Percentiles rank a stretch among this genome's conserved stretches.
Conservation (phyloP, 768 basidiomycete species). For the Mycena belliarum region DNA sequence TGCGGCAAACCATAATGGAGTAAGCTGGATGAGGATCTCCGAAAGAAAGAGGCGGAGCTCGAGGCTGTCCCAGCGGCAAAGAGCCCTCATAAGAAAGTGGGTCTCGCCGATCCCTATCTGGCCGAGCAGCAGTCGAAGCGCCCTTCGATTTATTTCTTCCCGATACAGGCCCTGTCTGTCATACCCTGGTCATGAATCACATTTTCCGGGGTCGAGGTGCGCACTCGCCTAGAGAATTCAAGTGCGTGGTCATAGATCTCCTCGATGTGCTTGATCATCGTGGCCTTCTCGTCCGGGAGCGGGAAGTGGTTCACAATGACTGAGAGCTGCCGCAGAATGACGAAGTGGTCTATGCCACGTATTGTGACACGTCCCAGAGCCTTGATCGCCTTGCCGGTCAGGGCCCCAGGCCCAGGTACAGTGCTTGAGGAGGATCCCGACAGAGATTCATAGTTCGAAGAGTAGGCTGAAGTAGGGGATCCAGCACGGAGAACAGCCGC, state of each 20-base stretch:
- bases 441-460: slow-evolving; percentile 10
- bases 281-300: slow-evolving; percentile 24
- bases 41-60: slow-evolving; percentile 20
- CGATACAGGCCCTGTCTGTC: slow-evolving; percentile 17
- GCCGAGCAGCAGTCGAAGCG: slow-evolving; percentile 5
- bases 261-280: slow-evolving; percentile 15
- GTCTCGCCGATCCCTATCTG: slow-evolving; percentile 22
- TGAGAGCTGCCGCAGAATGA: slow-evolving; percentile 25
- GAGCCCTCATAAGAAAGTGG: slow-evolving; percentile 13
- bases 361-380: slow-evolving; percentile 53
- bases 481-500: background rate
- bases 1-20: slow-evolving; percentile 15
- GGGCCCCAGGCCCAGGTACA: slow-evolving; percentile 36
- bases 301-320: slow-evolving; percentile 24
- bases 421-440: slow-evolving; percentile 27
- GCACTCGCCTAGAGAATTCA: slow-evolving; percentile 26
- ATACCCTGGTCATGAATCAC: background rate
- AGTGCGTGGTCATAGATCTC: slow-evolving; percentile 24
- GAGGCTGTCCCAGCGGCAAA: slow-evolving; percentile 15
- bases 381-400: slow-evolving; percentile 47
- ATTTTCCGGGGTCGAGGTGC: too few relatives aligned
- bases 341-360: slow-evolving; percentile 43
- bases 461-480: background rate
- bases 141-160: slow-evolving; percentile 9
- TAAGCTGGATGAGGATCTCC: slow-evolving; percentile 12